Evolutionary conservation across 192 early-diverging fungal species (phyloP).

Genomic region (Helicostylum pulchrum): DNA sequence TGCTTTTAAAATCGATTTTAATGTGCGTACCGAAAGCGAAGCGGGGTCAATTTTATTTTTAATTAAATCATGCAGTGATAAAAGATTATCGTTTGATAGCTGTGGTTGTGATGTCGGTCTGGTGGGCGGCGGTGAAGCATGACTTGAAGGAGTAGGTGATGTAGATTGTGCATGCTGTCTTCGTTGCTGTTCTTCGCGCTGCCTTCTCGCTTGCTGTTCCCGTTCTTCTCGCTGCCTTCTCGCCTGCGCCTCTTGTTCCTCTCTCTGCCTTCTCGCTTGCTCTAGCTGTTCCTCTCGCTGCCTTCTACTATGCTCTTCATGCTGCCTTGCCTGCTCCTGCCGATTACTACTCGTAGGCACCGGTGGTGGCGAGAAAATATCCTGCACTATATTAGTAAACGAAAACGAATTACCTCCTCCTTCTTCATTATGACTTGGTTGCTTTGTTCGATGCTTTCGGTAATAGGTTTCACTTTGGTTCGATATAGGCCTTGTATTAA

Average conservation of each 20-base stretch:
- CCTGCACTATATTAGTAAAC: neutral
- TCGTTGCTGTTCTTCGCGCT: no score
- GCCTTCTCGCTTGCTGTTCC: no score
- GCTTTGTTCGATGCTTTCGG: conserved; percentile 2
- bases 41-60: conserved; percentile 39
- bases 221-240: no score
- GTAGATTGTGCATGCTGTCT: neutral
- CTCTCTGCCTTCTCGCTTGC: neutral
- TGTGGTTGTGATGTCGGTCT: neutral
- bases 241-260: no score
- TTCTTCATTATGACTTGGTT: neutral
- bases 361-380: neutral
- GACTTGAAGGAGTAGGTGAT: neutral
- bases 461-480: conserved; percentile 29
- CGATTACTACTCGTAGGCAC: neutral
- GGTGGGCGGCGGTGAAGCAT: neutral
- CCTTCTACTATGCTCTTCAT: conserved; percentile 5
- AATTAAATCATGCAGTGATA: no score
- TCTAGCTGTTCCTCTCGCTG: conserved; percentile 17
- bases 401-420: neutral
- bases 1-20: conserved; percentile 62
- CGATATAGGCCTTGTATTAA: conserved; percentile 27
- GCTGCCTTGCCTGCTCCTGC: neutral
- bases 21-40: conserved; percentile 60
- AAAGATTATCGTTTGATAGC: neutral